Evolutionary conservation across 495 filamentous ascomycete genomes (phyloP).

Genomic region (Hyaloscypha variabilis): DNA sequence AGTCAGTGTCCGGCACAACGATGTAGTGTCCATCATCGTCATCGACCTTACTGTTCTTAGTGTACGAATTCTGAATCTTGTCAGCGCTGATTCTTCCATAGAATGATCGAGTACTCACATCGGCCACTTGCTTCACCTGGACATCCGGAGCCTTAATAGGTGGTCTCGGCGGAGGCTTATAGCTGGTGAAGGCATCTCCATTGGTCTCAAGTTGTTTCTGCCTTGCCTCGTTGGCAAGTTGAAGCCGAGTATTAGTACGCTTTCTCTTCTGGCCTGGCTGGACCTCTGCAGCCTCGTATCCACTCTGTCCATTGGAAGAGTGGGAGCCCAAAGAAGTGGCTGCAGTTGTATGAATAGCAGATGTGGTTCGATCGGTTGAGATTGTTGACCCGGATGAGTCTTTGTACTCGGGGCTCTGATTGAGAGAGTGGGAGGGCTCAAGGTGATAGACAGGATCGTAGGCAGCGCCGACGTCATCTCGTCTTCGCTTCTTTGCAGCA

Average conservation of each 20-base stretch:
- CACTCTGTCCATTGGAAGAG: conserved; percentile 62
- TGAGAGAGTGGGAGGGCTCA: conserved; percentile 67
- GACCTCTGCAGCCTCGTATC: conserved; percentile 56
- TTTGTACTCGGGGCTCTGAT: conserved; percentile 67
- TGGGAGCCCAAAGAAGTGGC: conserved; percentile 82
- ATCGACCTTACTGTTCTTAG: conserved; percentile 67
- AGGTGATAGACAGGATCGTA: conserved; percentile 68
- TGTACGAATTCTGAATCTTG: conserved; percentile 43
- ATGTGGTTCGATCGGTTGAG: conserved; percentile 87
- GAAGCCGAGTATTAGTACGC: conserved; percentile 72
- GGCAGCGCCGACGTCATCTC: conserved; percentile 41
- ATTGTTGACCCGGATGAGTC: conserved; percentile 67
- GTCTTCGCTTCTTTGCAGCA: conserved; percentile 49
- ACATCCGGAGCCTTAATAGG: conserved; percentile 93
- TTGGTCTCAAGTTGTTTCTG: conserved; percentile 67
- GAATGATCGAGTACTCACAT: conserved; percentile 64
- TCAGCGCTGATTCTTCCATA: conserved; percentile 25
- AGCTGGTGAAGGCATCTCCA: conserved; percentile 73
- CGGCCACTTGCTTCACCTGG: conserved; percentile 74
- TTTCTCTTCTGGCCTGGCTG: conserved; percentile 81
- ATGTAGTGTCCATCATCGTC: conserved; percentile 98
- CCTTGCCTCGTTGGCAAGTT: conserved; percentile 79
- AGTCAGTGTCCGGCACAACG: conserved; percentile 75
- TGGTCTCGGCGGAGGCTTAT: conserved; percentile 83
- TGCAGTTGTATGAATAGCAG: conserved; percentile 82